phyloP scores from a whole-genome alignment of 306 rosid species.

The Carpinus viminea region DNA sequence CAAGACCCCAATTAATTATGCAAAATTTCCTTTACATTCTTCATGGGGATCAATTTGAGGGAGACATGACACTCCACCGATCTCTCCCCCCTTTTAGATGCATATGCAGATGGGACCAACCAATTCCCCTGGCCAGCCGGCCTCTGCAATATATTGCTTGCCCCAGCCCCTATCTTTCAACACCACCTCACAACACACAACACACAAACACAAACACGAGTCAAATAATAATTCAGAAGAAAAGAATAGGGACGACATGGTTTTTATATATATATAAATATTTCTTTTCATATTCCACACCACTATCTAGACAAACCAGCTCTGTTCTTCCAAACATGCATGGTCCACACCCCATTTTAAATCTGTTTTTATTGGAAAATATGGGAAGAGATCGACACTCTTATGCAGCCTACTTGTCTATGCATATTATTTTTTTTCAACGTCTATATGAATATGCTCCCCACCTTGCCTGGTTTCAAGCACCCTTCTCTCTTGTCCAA shows the following conservation, averaged over 20 bases:
- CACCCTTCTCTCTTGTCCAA: slow-evolving; percentile 36
- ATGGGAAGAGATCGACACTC: slow-evolving; percentile 44
- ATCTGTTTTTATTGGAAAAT: slow-evolving; percentile 59
- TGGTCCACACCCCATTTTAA: slow-evolving; percentile 60
- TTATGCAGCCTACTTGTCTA: slow-evolving; percentile 55
- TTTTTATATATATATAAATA: background rate
- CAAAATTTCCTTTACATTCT: slow-evolving; percentile 50
- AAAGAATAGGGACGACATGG: background rate
- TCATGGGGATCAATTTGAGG: slow-evolving; percentile 61
- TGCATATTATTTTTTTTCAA: slow-evolving; percentile 63
- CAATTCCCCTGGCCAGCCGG: slow-evolving; percentile 13
- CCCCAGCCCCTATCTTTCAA: slow-evolving; percentile 45
- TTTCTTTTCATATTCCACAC: slow-evolving; percentile 23
- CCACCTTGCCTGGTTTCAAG: slow-evolving; percentile 87
- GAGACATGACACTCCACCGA: slow-evolving; percentile 64
- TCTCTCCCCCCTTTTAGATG: slow-evolving; percentile 59
- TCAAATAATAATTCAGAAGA: slow-evolving; percentile 31
- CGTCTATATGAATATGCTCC: slow-evolving; percentile 81
- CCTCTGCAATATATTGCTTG: background rate
- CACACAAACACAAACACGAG: slow-evolving; percentile 17
- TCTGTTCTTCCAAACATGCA: slow-evolving; percentile 37
- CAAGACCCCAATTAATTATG: slow-evolving; percentile 61
- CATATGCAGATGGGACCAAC: slow-evolving; percentile 66
- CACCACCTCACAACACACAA: slow-evolving; percentile 33
- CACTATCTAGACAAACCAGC: slow-evolving; percentile 64